These are phyloP conservation scores for Botrytis pseudocinerea DNA, from an alignment of 2,329 filamentous ascomycete genomes.

Conservation along the genomic window DNA sequence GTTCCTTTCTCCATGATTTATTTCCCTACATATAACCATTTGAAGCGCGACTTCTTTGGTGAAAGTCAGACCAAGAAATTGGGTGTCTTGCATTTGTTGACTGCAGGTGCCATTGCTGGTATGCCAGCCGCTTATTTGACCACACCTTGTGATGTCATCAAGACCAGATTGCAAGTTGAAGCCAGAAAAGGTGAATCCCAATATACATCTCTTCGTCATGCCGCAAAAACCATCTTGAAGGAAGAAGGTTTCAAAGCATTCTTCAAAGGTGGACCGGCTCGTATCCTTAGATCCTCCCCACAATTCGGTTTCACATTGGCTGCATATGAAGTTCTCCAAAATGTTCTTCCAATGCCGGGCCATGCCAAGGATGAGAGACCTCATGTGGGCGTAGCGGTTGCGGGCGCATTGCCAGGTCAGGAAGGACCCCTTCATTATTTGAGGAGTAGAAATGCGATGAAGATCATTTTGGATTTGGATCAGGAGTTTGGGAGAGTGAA, in stretches of 20 bases:
- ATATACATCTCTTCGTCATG: constrained; percentile 86
- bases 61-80: constrained; percentile 86
- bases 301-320: constrained; percentile 98
- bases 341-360: constrained; percentile 75
- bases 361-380: constrained; percentile 48
- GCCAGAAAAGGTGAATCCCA: constrained; percentile 89
- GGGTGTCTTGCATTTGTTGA: constrained; percentile 85
- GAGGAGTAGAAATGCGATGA: constrained; percentile 84
- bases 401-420: constrained; percentile 46
- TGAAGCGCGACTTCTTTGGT: constrained; percentile 93
- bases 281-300: constrained; percentile 90
- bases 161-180: constrained; percentile 96
- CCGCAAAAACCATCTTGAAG: constrained; percentile 76
- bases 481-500: constrained; percentile 74
- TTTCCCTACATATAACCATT: constrained; percentile 93
- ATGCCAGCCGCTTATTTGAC: constrained; percentile 94
- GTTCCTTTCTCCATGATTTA: constrained; percentile 99
- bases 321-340: constrained; percentile 90
- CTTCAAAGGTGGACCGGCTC: constrained; percentile 96
- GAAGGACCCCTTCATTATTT: constrained; percentile 54
- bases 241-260: constrained; percentile 96
- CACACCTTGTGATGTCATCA: constrained; percentile 98
- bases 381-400: constrained; percentile 62
- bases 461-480: constrained; percentile 92
- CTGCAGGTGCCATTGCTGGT: constrained; percentile 89